Evolutionary conservation across 805 yeast species (phyloP).

Genomic region (Saturnispora halmiae): DNA sequence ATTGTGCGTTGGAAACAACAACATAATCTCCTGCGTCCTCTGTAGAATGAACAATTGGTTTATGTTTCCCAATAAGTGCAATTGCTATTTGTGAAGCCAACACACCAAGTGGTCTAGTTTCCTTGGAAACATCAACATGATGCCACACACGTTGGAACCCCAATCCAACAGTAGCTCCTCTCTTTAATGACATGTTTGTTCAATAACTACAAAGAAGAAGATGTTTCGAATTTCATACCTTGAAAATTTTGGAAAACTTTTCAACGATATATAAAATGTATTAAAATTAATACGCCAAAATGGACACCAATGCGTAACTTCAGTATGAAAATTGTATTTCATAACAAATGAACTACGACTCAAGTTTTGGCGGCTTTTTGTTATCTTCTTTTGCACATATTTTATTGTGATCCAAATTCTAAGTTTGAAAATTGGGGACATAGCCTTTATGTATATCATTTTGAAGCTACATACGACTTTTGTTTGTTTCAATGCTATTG

Average conservation of each 20-base stretch:
- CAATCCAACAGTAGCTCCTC: slow-evolving; percentile 32
- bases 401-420: neutral
- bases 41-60: slow-evolving; percentile 73
- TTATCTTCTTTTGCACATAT: too few species aligned
- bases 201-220: neutral
- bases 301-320: too few species aligned
- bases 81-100: slow-evolving; percentile 83
- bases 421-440: neutral
- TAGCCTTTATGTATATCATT: neutral
- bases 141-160: slow-evolving; percentile 84
- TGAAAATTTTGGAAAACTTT: too few species aligned
- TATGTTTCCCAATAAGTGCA: slow-evolving; percentile 92
- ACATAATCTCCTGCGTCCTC: slow-evolving; percentile 94
- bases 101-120: slow-evolving; percentile 81
- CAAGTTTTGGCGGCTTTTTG: too few species aligned
- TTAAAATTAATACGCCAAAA: too few species aligned
- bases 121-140: slow-evolving; percentile 83
- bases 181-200: slow-evolving; percentile 36
- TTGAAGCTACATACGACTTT: too few species aligned
- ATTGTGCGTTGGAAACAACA: slow-evolving; percentile 87
- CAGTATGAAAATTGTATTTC: too few species aligned
- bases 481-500: too few species aligned
- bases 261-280: too few species aligned
- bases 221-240: neutral
- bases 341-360: too few species aligned